Evolutionary conservation across 257 asterid genomes (phyloP), one percentile per base, ranked within the genome.

Genomic region (Lycium barbarum): DNA sequence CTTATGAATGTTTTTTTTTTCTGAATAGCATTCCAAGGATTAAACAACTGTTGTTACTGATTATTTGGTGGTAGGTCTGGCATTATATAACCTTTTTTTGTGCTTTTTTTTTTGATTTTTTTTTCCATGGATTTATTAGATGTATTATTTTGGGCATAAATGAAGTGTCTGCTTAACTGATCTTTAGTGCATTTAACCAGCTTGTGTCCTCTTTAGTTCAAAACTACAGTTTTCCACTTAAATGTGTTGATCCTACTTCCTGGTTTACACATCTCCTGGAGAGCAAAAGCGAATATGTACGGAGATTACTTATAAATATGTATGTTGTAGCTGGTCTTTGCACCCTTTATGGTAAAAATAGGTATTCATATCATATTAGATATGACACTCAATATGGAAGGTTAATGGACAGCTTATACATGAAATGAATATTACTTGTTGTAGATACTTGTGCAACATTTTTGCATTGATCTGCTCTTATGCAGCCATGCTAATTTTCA

Each of bases 181-280:
- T 73, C 59, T 20, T 73, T 73, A 47, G 80, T 73, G 59, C 80
- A 73, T 73, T 73, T n/a, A 72, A 72, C 80, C 36, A 72, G 54
- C 80, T 51, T 72, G 58, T 43, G 38, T n/a, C 36, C 26, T 33
- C 36, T 70, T 40, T 70, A 8, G 35, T 17, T 45, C 45, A 45
- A 49, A 73, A 10, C 18, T 43, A 43, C 55, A n/a, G 38, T n/a
- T n/a, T 5, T 20, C 40, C 40, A 45, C 80, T 73, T 73, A 73
- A n/a, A n/a, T 73, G 54, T 45, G 80, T 45, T 73, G 40, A 73
- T 73, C 80, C 58, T 73, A 45, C 38, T 0, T 71, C 36, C 55
- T 71, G 38, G n/a, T 45, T 45, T 45, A 11, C n/a, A 49, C 38
- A 45, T 73, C 80, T 72, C 58, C 80, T 45, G 20, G 38, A n/a